Conservation (phyloP, 1,139 yeast genomes). For the Candida sanyaensis region DNA sequence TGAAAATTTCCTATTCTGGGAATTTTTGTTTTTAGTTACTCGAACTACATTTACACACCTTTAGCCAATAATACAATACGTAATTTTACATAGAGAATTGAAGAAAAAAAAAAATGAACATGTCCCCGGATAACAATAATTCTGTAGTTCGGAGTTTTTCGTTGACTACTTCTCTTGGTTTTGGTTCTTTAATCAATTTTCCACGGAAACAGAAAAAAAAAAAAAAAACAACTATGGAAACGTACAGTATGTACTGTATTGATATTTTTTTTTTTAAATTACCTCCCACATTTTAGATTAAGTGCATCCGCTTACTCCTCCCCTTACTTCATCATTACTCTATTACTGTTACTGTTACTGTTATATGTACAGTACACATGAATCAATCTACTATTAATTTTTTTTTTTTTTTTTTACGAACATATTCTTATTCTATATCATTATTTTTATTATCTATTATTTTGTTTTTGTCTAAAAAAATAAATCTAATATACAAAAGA, state of each 20-base stretch:
- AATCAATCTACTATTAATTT: no score
- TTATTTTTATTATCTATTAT: background rate
- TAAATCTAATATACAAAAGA: background rate
- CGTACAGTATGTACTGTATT: no score
- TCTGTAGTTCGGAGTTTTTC: background rate
- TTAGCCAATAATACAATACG: background rate
- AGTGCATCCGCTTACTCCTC: background rate
- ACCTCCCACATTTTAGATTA: background rate
- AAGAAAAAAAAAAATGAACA: no score
- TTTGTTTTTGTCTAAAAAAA: conserved; percentile 1
- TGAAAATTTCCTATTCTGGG: background rate
- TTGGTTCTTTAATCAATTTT: background rate
- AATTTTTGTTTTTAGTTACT: background rate
- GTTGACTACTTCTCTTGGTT: background rate
- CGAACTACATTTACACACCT: background rate
- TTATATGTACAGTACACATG: no score
- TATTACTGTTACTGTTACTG: no score
- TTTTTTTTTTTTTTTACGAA: background rate
- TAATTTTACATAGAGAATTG: background rate
- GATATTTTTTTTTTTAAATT: background rate
- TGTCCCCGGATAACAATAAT: background rate
- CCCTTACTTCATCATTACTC: background rate
- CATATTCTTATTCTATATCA: background rate
- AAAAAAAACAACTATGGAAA: no score
- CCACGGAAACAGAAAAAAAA: background rate